Conservation (phyloP, 768 basidiomycete genomes). For the Pisolithus sp. region DNA sequence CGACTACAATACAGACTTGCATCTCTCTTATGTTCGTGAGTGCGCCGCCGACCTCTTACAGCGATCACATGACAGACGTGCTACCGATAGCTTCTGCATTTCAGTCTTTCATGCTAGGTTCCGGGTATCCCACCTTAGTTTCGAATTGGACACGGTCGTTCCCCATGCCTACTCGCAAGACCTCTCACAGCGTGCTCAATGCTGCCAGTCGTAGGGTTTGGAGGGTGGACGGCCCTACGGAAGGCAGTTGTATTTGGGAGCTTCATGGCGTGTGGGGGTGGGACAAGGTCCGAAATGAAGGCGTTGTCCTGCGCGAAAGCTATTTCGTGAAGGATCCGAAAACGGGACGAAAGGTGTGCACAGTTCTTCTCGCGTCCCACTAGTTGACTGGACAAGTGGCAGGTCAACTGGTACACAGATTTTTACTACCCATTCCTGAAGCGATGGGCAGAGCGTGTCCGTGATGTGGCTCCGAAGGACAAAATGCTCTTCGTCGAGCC, state of each 20-base stretch:
- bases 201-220: conserved; percentile 55
- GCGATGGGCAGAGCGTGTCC: conserved; percentile 60
- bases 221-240: conserved; percentile 67
- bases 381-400: not conserved
- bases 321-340: conserved; percentile 75
- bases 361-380: not conserved
- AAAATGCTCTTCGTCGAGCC: conserved; percentile 75
- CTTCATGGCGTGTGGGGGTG: conserved; percentile 93
- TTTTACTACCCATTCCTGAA: conserved; percentile 76
- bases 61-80: not conserved
- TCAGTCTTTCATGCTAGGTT: conserved; percentile 88
- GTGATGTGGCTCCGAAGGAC: conserved; percentile 38
- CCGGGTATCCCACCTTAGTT: conserved; percentile 78
- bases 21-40: conserved; percentile 72
- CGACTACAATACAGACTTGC: conserved; percentile 93
- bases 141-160: conserved; percentile 79
- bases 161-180: conserved; percentile 76
- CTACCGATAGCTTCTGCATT: conserved; percentile 61
- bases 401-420: conserved; percentile 86
- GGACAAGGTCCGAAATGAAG: conserved; percentile 57
- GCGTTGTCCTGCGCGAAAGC: conserved; percentile 73
- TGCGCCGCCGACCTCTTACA: conserved; percentile 10
- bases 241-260: conserved; percentile 77
- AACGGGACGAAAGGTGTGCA: conserved; percentile 52
- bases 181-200: conserved; percentile 56